phyloP scores from a whole-genome alignment of 2,329 filamentous ascomycete genomes.

The Aspergillus pseudotamarii region DNA sequence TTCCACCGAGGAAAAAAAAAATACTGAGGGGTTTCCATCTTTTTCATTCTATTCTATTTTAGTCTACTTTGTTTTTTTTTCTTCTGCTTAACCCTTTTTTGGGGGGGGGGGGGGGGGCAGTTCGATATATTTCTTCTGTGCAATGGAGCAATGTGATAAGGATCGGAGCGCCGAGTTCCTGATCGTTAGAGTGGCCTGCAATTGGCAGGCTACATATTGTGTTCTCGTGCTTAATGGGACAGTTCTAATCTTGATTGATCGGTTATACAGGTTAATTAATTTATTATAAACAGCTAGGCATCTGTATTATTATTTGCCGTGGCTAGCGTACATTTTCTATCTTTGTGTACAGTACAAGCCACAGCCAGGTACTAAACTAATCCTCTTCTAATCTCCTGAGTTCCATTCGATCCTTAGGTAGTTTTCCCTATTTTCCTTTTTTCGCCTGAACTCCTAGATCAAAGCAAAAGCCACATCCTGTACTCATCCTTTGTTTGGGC shows the following conservation, averaged over 20 bases:
- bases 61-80: background rate
- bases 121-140: background rate
- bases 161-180: background rate
- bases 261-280: background rate
- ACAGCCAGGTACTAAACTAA: background rate
- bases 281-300: background rate
- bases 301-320: background rate
- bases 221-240: background rate
- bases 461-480: conserved; percentile 1
- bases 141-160: background rate
- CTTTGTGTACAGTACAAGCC: background rate
- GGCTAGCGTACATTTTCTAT: background rate
- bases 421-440: background rate
- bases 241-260: background rate
- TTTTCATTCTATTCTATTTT: too few relatives aligned
- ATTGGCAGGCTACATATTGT: background rate
- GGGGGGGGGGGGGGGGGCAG: background rate
- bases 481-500: background rate
- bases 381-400: background rate
- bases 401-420: background rate
- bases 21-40: background rate
- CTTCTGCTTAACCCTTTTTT: background rate
- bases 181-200: background rate
- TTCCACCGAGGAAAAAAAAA: background rate
- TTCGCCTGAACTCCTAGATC: background rate